Base-by-base conservation (phyloP, 257 asterid species). In the Ehretia macrophylla region DNA sequence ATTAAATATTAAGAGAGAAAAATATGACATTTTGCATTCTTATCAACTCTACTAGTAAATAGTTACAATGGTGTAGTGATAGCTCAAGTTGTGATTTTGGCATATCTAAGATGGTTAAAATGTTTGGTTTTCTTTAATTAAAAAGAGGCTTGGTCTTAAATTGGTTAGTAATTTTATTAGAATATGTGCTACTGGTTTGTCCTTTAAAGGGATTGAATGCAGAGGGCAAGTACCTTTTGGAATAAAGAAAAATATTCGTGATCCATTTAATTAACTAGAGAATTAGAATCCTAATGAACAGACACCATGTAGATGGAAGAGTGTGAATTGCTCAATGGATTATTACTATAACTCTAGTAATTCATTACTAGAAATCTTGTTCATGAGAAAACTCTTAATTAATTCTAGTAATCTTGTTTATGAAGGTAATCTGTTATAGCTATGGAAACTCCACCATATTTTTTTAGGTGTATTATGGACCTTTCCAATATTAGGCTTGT, bases 221-320 rank as follows among this genome's bases (percentile, higher is more conserved):
- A 10, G 96, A 91, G 40, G 96, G 95, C 49, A 65, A 72, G 32
- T 17, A 68, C 63, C 93, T 91, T 21, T 63, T 91, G 6, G 87
- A 91, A 18, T 58, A 88, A 91, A 91, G 90, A 74, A 80, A 68
- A 70, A 8, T 68, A 68, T 91, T 14, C 32, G 58, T 51, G 98
- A 91, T 58, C 70, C 72, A 10, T 58, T 17, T 39, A 68, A 73
- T 55, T 45, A 51, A 63, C 86, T 91, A 10, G 60, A 55, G 17
- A 71, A 82, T 61, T 91, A 96, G 98, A 84, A 85, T 63, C 74
- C 90, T 0, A 68, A 62, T 51, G 92, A 88, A 69, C 72, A 48
- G 32, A 82, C 83, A 8, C 95, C 98, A 16, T 91, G 98, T 67
- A 66, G 67, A 49, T 91, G 98, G 98, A 11, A 55, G 27, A 95